Conservation (phyloP, 2,329 filamentous ascomycete species). For the Penicillium sp. region DNA sequence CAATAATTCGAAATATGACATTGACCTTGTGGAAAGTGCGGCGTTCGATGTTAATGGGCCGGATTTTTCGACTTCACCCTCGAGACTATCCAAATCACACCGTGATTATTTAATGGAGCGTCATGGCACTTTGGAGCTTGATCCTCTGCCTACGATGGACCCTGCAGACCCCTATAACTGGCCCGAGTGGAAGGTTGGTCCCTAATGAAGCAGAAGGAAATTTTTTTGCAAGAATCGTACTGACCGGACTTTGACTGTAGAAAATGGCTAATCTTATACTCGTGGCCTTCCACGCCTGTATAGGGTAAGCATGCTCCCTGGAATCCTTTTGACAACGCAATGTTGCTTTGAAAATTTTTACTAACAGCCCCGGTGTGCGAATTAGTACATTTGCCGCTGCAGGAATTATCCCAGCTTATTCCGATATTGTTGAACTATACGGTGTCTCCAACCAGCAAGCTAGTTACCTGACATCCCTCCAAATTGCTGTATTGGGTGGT, state of each 20-base stretch:
- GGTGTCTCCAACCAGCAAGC: slow-evolving; percentile 50
- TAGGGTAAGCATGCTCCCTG: slow-evolving; percentile 36
- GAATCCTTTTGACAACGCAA: background rate
- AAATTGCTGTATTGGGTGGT: slow-evolving; percentile 54
- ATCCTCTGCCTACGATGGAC: slow-evolving; percentile 54
- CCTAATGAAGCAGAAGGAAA: background rate
- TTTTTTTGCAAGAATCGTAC: background rate
- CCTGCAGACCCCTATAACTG: slow-evolving; percentile 60
- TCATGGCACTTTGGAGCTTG: slow-evolving; percentile 58
- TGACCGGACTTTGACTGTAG: slow-evolving; percentile 29
- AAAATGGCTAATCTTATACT: slow-evolving; percentile 57
- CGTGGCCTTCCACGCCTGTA: slow-evolving; percentile 60
- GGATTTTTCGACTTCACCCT: slow-evolving; percentile 23
- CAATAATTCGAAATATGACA: slow-evolving; percentile 8
- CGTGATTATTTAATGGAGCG: slow-evolving; percentile 53
- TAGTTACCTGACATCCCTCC: slow-evolving; percentile 56
- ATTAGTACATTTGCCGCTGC: slow-evolving; percentile 54
- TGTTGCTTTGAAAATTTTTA: background rate
- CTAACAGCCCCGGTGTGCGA: background rate
- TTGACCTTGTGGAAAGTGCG: slow-evolving; percentile 32
- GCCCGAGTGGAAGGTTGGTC: slow-evolving; percentile 53
- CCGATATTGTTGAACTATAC: slow-evolving; percentile 54
- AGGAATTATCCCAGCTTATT: slow-evolving; percentile 58
- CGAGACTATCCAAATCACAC: slow-evolving; percentile 29
- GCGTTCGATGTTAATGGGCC: slow-evolving; percentile 15